These are phyloP conservation scores for Penicillium waksmanii DNA, from an alignment of 495 filamentous ascomycete genomes.

Conservation along the genomic window DNA sequence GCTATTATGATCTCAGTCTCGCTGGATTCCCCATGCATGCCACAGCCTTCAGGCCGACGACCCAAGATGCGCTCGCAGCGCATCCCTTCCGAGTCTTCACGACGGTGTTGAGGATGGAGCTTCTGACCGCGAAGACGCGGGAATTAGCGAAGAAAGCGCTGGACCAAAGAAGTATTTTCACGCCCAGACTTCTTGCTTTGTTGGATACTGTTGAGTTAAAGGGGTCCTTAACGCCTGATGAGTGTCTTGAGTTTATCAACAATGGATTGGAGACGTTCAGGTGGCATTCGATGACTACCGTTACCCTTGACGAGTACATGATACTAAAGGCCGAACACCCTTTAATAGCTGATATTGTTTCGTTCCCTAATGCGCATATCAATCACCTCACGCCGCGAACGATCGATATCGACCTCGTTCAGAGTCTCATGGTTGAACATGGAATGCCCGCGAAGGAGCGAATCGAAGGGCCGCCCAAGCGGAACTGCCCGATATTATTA, in stretches of 20 bases:
- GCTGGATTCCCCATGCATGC: conserved; percentile 50
- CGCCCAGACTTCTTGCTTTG: conserved; percentile 30
- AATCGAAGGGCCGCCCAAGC: conserved; percentile 45
- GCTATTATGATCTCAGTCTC: conserved; percentile 47
- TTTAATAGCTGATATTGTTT: conserved; percentile 47
- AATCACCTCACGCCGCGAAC: conserved; percentile 52
- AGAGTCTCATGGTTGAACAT: conserved; percentile 33
- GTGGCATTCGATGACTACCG: conserved; percentile 44
- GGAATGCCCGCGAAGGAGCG: conserved; percentile 44
- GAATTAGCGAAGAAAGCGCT: conserved; percentile 31
- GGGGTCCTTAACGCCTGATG: conserved; percentile 19
- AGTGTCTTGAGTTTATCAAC: conserved; percentile 35
- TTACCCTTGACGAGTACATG: conserved; percentile 42
- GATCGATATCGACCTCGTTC: conserved; percentile 46
- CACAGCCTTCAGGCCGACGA: conserved; percentile 43
- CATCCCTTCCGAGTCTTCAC: conserved; percentile 52
- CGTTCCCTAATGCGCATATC: conserved; percentile 45
- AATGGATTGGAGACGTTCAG: conserved; percentile 43
- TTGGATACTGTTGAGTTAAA: conserved; percentile 29
- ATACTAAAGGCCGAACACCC: conserved; percentile 41
- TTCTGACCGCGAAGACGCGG: conserved; percentile 35
- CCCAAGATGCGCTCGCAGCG: conserved; percentile 25
- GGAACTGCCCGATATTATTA: conserved; percentile 40
- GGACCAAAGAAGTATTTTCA: conserved; percentile 41
- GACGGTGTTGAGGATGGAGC: conserved; percentile 42